Evolutionary conservation across 129 eudicot genomes (phyloP).

Genomic region (Ambrosia trifida): DNA sequence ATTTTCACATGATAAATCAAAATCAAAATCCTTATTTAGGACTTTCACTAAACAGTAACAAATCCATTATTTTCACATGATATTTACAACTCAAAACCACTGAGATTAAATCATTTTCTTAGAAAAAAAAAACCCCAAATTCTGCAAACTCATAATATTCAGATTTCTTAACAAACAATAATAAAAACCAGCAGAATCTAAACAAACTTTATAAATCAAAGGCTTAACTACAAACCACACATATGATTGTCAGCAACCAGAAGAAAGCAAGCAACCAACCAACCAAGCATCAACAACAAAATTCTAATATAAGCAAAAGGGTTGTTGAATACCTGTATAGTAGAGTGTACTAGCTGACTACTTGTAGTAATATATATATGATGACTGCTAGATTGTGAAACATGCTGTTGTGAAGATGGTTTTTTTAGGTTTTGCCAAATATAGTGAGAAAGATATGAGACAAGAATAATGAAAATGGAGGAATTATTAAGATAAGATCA

Average conservation of each 20-base stretch:
- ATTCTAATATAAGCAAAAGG: neutral
- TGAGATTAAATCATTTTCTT: neutral
- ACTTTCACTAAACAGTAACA: constrained; percentile 23
- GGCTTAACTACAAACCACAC: neutral
- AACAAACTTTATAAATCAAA: neutral
- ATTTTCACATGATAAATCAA: neutral
- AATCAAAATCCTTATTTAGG: neutral
- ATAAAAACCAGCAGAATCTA: neutral
- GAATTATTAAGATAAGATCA: constrained; percentile 40
- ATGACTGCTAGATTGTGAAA: constrained; percentile 26
- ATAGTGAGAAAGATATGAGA: constrained; percentile 5
- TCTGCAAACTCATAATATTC: neutral
- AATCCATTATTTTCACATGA: constrained; percentile 17
- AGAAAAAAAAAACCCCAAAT: constrained; percentile 17
- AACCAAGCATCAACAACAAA: neutral
- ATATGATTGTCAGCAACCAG: neutral
- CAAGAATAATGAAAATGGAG: constrained; percentile 11
- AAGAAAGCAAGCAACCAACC: neutral
- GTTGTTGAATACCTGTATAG: constrained; percentile 4
- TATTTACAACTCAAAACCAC: neutral
- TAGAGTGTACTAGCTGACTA: constrained; percentile 5
- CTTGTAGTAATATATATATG: constrained; percentile 10
- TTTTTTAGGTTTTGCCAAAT: constrained; percentile 35
- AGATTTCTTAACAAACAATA: neutral
- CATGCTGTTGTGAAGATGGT: neutral